These are phyloP conservation scores for Teratosphaeria epicoccoides DNA, from an alignment of 2,329 filamentous ascomycete genomes.

Conservation along the genomic window DNA sequence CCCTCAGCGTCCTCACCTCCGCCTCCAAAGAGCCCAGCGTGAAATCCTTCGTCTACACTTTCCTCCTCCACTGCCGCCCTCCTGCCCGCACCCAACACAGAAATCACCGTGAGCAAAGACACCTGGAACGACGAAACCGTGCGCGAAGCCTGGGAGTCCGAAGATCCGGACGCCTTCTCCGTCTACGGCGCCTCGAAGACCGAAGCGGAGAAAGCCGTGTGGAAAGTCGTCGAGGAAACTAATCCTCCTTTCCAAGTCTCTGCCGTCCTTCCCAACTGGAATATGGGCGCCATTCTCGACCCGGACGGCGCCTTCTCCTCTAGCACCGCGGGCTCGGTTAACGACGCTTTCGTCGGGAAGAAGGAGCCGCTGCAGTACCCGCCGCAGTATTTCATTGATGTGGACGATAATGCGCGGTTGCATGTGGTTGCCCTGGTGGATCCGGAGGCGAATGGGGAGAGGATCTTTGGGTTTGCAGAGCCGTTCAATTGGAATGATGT, in stretches of 20 bases:
- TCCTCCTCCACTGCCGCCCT: slow-evolving; percentile 30
- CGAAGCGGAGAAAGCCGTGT: slow-evolving; percentile 36
- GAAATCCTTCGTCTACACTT: slow-evolving; percentile 35
- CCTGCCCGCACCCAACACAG: slow-evolving; percentile 26
- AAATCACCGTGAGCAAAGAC: slow-evolving; percentile 23
- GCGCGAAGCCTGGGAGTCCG: slow-evolving; percentile 22
- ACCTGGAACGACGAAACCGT: slow-evolving; percentile 19
- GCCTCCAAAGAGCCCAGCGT: slow-evolving; percentile 32
- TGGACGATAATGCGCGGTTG: slow-evolving; percentile 40
- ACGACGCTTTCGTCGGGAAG: slow-evolving; percentile 12
- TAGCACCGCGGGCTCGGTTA: not conserved
- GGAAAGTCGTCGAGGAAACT: slow-evolving; percentile 36
- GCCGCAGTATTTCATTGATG: slow-evolving; percentile 33
- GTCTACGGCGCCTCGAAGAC: slow-evolving; percentile 40
- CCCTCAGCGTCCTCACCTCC: slow-evolving; percentile 31
- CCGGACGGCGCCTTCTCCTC: slow-evolving; percentile 1
- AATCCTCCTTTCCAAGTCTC: slow-evolving; percentile 37
- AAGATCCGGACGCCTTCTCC: slow-evolving; percentile 21
- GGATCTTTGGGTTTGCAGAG: slow-evolving; percentile 44
- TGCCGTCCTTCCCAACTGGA: slow-evolving; percentile 20
- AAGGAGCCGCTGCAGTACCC: not conserved
- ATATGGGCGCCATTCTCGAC: slow-evolving; percentile 12
- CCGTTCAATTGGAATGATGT: slow-evolving; percentile 39
- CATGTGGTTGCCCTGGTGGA: slow-evolving; percentile 44
- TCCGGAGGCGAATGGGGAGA: slow-evolving; percentile 35